Base-by-base conservation (phyloP, 2,329 filamentous ascomycete genomes). In the Xylaria sp. region DNA sequence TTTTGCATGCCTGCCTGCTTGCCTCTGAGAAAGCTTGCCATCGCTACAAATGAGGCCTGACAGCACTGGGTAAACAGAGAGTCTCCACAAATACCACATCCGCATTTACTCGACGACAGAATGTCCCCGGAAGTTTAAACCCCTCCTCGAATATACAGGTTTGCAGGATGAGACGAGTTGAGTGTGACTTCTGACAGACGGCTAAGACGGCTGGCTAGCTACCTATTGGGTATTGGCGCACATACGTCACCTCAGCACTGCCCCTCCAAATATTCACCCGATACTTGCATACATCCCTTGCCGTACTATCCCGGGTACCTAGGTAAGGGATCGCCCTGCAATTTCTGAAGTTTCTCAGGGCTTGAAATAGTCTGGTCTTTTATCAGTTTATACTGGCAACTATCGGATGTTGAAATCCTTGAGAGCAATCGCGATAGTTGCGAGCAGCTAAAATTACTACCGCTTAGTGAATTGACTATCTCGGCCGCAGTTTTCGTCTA, bases 1-100 rank as follows among this genome's bases (percentile, higher is more conserved):
- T 91, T 93, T 79, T 94, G 92, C 75, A 99, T 92, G 76, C 96
- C 96, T 65, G 93, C 89, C 85, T 98, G 96, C 85, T 97, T 98
- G 75, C 93, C 92, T 79, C 96, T 88, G 71, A 99, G 84, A 79
- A 98, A 95, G 75, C 92, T 89, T 64, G 94, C 90, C 94, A 98
- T 98, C 57, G 51, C 51, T 7, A 17, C 53, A 55, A 34, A 57
- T 17, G 39, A 53, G 24, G 36, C 30, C 53, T 3, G 27, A 32
- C 39, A 42, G 27, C 24, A 27, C 24, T 4, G 4, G 24, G 24
- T 27, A 27, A 27, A 27, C 24, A 27, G 4, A 27, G 24, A 27
- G n/a, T n/a, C n/a, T n/a, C n/a, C 24, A 27, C 24, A 4, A 27
- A 27, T 27, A 27, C 24, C 24, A 27, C 24, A 27, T 27, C 24